Base-by-base conservation (phyloP, 2,329 filamentous ascomycete genomes). In the Grosmannia serpens region DNA sequence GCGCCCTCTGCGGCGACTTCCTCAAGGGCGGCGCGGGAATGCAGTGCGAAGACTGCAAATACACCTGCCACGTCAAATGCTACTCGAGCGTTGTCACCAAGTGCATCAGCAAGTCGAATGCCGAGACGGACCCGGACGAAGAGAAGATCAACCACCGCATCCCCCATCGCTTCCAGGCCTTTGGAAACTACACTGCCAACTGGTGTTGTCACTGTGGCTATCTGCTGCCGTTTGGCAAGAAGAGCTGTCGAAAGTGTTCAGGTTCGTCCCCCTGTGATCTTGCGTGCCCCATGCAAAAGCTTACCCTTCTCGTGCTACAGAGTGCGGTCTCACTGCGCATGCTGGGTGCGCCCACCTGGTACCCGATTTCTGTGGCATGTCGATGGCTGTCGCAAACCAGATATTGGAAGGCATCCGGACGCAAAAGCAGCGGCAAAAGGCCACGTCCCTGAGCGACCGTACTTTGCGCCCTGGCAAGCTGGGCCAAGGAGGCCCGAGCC, bases 81-180 rank as follows among this genome's bases (percentile, higher is more conserved):
- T 99, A 97, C 73, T 77, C 84, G 20, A 95, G 91, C 71, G 94
- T 99, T 53, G 94, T 99, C 66, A 99, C 94, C 63, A 99, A 99
- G 74, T 99, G 94, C 76, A 99, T 99, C 73, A 97, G 92, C 76
- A 97, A 99, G 73, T 96, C 92, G 62, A 99, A 99, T 70, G 92
- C 94, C 63, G 94, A 99, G 72, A 95, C 90, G 7, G 94, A 99
- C 71, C 92, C 94, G 26, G 94, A 99, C 73, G 94, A 99, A 74
- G 94, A 96, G 74, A 99, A 97, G 79, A 95, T 99, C 82, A 99
- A 99, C 71, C 94, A 99, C 71, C 89, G 94, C 64, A 99, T 99
- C 69, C 94, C 94, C 10, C 94, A 99, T 81, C 87, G 94, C 57
- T 99, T 97, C 78, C 86, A 92, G 67, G 85, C 88, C n/a, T 99